Conservation (phyloP, 1,284 basidiomycete species). For the Mycena citricolor region DNA sequence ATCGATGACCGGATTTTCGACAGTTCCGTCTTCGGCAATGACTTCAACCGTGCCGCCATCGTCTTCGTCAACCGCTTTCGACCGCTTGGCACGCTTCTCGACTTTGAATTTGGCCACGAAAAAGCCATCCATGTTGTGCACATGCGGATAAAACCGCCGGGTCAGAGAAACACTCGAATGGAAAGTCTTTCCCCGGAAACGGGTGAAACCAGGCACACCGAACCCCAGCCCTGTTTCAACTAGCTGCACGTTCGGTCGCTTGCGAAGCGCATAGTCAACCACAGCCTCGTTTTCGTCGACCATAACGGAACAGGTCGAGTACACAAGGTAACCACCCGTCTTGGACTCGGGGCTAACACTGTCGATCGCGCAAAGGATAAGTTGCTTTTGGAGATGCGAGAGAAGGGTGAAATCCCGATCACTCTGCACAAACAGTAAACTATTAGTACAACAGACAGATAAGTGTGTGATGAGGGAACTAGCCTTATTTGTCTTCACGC, state of each 20-base stretch:
- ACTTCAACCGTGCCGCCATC: constrained; percentile 34
- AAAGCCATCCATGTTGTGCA: constrained; percentile 98
- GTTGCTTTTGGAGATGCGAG: constrained; percentile 97
- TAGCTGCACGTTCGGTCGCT: constrained; percentile 93
- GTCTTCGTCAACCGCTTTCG: constrained; percentile 35
- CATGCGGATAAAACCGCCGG: constrained; percentile 88
- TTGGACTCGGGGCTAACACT: constrained; percentile 88
- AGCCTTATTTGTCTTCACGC: constrained; percentile 98
- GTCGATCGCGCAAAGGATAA: constrained; percentile 98
- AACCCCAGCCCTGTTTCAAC: constrained; percentile 94
- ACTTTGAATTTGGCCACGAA: constrained; percentile 99
- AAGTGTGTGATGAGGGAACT: constrained; percentile 21
- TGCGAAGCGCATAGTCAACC: constrained; percentile 96
- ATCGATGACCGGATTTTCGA: constrained; percentile 28
- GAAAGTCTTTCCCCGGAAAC: constrained; percentile 89
- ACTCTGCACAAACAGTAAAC: constrained; percentile 55
- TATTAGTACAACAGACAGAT: constrained; percentile 1
- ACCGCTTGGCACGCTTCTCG: constrained; percentile 66
- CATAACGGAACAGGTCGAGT: constrained; percentile 98
- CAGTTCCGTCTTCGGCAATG: constrained; percentile 31
- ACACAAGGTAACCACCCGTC: constrained; percentile 94
- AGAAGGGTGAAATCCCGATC: constrained; percentile 94
- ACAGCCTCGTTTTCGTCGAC: constrained; percentile 99
- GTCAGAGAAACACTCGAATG: constrained; percentile 80
- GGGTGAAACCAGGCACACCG: constrained; percentile 89